Conservation (phyloP, 106 monocot genomes). For the Allium fistulosum region DNA sequence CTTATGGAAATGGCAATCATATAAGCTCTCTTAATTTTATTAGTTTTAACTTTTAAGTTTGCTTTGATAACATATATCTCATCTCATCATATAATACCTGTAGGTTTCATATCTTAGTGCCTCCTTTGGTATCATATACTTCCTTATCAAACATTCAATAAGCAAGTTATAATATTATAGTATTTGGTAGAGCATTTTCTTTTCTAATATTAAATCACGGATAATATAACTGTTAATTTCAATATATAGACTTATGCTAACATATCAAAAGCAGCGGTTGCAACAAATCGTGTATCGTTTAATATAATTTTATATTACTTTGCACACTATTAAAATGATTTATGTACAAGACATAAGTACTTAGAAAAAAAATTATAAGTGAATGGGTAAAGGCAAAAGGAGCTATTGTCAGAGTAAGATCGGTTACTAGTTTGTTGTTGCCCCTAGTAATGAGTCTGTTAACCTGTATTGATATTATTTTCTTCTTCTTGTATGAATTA, state of each 20-base stretch:
- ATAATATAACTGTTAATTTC: neutral
- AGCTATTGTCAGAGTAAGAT: slow-evolving; percentile 42
- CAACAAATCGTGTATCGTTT: slow-evolving; percentile 43
- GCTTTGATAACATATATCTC: too few relatives aligned
- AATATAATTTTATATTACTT: too few relatives aligned
- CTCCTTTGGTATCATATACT: slow-evolving; percentile 69
- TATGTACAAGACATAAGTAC: neutral
- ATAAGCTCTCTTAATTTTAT: too few relatives aligned
- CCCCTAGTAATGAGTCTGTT: slow-evolving; percentile 67
- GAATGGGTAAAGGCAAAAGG: slow-evolving; percentile 80
- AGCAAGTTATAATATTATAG: slow-evolving; percentile 5
- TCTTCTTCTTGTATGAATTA: too few relatives aligned
- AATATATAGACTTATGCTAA: slow-evolving; percentile 47
- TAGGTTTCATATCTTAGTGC: too few relatives aligned
- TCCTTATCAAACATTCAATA: slow-evolving; percentile 73
- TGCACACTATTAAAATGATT: too few relatives aligned
- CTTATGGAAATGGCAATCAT: too few relatives aligned
- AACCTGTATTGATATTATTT: slow-evolving; percentile 43
- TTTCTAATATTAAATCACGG: neutral
- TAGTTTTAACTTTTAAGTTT: too few relatives aligned
- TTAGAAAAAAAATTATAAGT: neutral
- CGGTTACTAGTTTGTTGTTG: slow-evolving; percentile 50
- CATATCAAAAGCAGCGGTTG: slow-evolving; percentile 47
- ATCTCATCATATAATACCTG: too few relatives aligned
- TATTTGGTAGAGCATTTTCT: neutral